A percentile compares a stretch with the other conserved stretches of the same genome.
Evolutionary conservation across 208 protist species (phyloP).

Genomic region (Leishmania lainsoni): DNA sequence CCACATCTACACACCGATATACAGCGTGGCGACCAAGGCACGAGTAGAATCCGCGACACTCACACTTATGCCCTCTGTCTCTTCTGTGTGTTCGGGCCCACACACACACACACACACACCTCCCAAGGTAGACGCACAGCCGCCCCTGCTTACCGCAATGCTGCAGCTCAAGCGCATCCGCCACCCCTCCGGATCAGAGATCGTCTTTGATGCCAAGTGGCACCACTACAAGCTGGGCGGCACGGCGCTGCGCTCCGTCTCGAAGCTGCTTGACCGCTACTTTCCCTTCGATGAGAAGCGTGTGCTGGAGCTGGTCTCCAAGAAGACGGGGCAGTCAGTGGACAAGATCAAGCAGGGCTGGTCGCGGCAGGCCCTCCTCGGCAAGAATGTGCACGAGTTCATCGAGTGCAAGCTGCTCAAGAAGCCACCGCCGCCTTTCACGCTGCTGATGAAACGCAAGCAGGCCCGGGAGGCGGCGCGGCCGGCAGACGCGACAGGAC

Average conservation of each 20-base stretch:
- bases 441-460: constrained; percentile 42
- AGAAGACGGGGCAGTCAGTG: constrained; percentile 68
- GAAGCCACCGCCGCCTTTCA: constrained; percentile 68
- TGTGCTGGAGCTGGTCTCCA: constrained; percentile 59
- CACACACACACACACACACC: constrained; percentile 8
- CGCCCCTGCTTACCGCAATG: not conserved
- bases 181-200: constrained; percentile 66
- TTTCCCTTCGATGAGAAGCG: constrained; percentile 88
- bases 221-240: constrained; percentile 80
- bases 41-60: not conserved
- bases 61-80: not conserved
- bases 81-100: not conserved
- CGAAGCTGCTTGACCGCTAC: constrained; percentile 81
- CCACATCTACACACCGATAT: not conserved
- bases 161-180: constrained; percentile 37
- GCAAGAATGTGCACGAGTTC: constrained; percentile 90
- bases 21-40: not conserved
- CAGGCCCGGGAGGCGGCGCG: constrained; percentile 22
- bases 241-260: constrained; percentile 72
- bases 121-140: not conserved
- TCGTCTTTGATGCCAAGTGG: constrained; percentile 82
- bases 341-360: constrained; percentile 64
- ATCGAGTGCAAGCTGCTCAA: constrained; percentile 78
- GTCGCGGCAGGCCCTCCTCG: constrained; percentile 78
- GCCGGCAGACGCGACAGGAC: constrained; percentile 28